A percentile compares a stretch with the other conserved stretches of the same genome.
These are phyloP conservation scores for Mycena epipterygia DNA, from an alignment of 768 basidiomycete genomes.

Conservation along the genomic window DNA sequence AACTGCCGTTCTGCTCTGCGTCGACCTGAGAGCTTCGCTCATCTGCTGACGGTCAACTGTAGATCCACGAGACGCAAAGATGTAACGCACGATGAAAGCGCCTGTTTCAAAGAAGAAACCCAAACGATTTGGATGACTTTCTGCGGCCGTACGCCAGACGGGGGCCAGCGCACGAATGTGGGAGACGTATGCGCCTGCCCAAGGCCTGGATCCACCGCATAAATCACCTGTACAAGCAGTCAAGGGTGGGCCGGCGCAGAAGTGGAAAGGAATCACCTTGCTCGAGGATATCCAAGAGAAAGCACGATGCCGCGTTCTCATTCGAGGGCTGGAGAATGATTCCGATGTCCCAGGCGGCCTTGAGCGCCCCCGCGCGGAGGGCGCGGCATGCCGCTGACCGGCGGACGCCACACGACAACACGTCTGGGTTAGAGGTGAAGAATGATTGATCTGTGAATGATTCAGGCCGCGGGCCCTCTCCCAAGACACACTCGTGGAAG, in stretches of 20 bases:
- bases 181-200: slow-evolving; percentile 23
- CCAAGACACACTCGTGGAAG: neutral
- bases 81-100: neutral
- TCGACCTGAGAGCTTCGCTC: slow-evolving; percentile 8
- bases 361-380: slow-evolving; percentile 13
- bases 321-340: slow-evolving; percentile 20
- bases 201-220: slow-evolving; percentile 12
- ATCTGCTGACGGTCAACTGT: neutral
- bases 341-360: slow-evolving; percentile 19
- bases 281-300: slow-evolving; percentile 21
- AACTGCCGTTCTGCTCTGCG: neutral
- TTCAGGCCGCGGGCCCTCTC: neutral
- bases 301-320: slow-evolving; percentile 29
- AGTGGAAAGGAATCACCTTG: slow-evolving; percentile 18
- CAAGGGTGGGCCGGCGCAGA: neutral
- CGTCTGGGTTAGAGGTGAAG: neutral
- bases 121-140: neutral
- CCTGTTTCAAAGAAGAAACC: neutral
- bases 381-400: neutral
- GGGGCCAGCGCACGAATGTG: slow-evolving; percentile 17
- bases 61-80: too few species aligned
- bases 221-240: slow-evolving; percentile 9
- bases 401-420: slow-evolving; percentile 12
- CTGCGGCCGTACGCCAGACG: neutral
- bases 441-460: neutral